Conservation (phyloP, 2,329 filamentous ascomycete species). For the Phialophora chinensis region DNA sequence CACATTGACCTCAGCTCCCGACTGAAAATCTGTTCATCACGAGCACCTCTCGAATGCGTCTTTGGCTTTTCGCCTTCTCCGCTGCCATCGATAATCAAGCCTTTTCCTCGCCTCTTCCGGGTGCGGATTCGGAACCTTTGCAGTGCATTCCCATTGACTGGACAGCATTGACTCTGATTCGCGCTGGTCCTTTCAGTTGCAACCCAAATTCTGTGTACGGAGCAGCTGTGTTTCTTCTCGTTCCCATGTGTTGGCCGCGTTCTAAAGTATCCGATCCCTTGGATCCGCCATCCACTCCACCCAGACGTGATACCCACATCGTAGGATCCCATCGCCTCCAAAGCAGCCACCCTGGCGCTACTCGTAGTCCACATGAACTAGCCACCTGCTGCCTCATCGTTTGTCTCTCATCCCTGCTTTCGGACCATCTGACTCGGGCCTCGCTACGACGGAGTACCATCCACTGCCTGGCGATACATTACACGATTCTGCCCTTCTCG, state of each 20-base stretch:
- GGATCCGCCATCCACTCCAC: slow-evolving; percentile 6
- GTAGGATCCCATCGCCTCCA: slow-evolving; percentile 2
- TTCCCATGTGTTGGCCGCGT: not conserved
- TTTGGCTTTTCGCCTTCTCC: not conserved
- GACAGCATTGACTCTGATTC: not conserved
- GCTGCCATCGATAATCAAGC: not conserved
- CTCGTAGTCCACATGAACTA: slow-evolving; percentile 6
- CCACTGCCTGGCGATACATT: slow-evolving; percentile 19
- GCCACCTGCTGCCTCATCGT: slow-evolving; percentile 17
- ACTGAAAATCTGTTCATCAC: slow-evolving; percentile 1
- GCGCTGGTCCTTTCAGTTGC: not conserved
- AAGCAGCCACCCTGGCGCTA: slow-evolving; percentile 17
- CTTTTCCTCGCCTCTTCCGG: not conserved
- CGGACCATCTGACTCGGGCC: slow-evolving; percentile 18
- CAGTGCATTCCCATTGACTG: not conserved
- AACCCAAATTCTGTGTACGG: not conserved
- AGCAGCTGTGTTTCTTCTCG: not conserved
- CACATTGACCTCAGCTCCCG: not conserved
- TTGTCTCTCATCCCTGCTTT: slow-evolving; percentile 10
- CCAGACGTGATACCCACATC: not conserved
- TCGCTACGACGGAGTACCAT: slow-evolving; percentile 7
- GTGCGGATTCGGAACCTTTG: not conserved
- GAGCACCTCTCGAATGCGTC: not conserved
- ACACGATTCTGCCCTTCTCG: slow-evolving; percentile 10
- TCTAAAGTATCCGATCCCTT: slow-evolving; percentile 1